Base-by-base conservation (phyloP, 768 basidiomycete species). In the Tricholoma saponaceum region DNA sequence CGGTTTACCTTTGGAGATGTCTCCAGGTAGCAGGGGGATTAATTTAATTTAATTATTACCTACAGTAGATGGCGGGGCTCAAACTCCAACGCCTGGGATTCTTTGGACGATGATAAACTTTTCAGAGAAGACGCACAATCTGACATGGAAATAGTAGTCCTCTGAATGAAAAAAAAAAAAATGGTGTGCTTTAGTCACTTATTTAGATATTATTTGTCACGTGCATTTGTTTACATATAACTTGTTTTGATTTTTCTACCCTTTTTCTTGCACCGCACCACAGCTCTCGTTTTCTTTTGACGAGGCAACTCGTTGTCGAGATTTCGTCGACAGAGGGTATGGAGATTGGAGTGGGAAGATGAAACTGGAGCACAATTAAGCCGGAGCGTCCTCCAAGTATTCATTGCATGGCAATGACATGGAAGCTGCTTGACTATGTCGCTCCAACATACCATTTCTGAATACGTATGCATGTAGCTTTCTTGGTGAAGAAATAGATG, bases 341-440 rank as follows among this genome's bases (percentile, higher is more conserved):
- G 33, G 59, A 66, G 68, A 65, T 60, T 72, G 70, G 75, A 54
- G 64, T 66, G 75, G 83, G 76, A 58, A 80, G 76, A 83, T 63
- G 37, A 44, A 59, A 39, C 16, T 51, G 46, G 85, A 78, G 80
- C 77, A 74, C 86, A 87, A 86, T 87, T 89, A 89, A 89, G 87
- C 87, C 87, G 87, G 86, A 87, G 85, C 82, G 70, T 74, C 75
- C 78, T 73, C 78, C 69, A 79, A 55, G 68, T 70, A 61, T 60
- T 67, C 68, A 68, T 70, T 74, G 68, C 67, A 65, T 53, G 61
- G 67, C 69, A 70, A 70, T 72, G 76, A 72, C 72, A 76, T 75
- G 76, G 77, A 73, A 77, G 74, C 73, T 76, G 84, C 85, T 89
- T 85, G 87, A 89, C 87, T 89, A 85, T 87, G 87, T 64, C 64